Evolutionary conservation across 2,329 filamentous ascomycete genomes (phyloP), one percentile per base, ranked within the genome.

Genomic region (Dactylella cylindrospora): DNA sequence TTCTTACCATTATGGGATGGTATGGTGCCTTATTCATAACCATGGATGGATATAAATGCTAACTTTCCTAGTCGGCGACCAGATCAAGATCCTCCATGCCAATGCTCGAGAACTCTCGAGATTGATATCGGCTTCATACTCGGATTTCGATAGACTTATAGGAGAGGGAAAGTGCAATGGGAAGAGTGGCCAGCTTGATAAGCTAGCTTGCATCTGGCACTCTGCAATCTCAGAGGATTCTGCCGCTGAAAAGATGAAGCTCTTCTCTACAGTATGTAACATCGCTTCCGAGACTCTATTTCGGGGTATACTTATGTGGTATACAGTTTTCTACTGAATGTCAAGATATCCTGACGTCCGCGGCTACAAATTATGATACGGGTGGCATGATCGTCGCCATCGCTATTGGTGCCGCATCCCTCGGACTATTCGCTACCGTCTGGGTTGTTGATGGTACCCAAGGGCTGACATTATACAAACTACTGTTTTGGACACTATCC

Each of bases 331-430:
- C 89, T 44, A 79, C 77, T 45, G 76, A 78, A 52, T 86, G 89
- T 0, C 93, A 97, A 71, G 78, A 80, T 17, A 74, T 89, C 12
- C 87, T 98, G 80, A 94, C 88, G 68, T 85, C 83, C 68, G 89
- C 93, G 71, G 90, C 93, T 3, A 96, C 90, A 72, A 94, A 95
- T 71, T 98, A 98, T 71, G 80, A 95, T 70, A 77, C 94, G 65
- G 70, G 77, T 1, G 82, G 79, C 45, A 78, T 94, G 41, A 67
- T 75, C 23, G 49, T 69, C 8, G 80, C 80, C 2, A 75, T 77
- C 61, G 62, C 55, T 12, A 39, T 78, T 22, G 73, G 75, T 20
- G 65, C 70, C 2, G 22, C 75, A 3, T 66, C 65, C 3, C 31
- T 76, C 6, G 69, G 61, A 70, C 39, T 64, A 6, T 64, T 64